Conservation (phyloP, 2,329 filamentous ascomycete species). For the Escovopsis sp. region DNA sequence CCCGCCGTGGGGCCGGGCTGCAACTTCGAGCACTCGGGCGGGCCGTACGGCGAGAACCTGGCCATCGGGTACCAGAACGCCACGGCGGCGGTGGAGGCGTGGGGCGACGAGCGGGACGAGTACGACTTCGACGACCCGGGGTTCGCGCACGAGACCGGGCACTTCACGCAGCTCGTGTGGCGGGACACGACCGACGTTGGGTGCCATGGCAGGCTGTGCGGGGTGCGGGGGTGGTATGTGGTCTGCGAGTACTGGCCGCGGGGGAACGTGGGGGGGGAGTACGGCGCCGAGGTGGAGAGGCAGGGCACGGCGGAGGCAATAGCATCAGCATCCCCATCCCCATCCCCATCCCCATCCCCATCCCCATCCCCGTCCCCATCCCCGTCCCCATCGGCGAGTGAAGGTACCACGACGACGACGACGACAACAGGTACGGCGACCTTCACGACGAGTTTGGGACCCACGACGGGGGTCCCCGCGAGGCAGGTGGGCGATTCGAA, state of each 20-base stretch:
- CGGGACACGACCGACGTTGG: constrained; percentile 44
- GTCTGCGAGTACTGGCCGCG: constrained; percentile 57
- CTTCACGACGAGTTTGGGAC: no score
- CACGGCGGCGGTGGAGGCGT: constrained; percentile 44
- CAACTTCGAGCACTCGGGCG: constrained; percentile 40
- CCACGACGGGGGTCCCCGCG: no score
- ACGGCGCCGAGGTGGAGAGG: constrained; percentile 21
- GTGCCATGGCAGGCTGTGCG: constrained; percentile 32
- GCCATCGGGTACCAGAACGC: constrained; percentile 51
- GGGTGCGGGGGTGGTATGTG: constrained; percentile 44
- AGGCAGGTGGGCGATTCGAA: background rate
- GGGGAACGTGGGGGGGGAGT: constrained; percentile 46
- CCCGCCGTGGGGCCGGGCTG: constrained; percentile 19
- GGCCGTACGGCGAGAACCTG: constrained; percentile 61
- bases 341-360: no score
- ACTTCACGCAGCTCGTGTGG: constrained; percentile 65
- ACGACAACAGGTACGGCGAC: no score
- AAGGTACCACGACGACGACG: no score
- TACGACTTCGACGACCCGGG: constrained; percentile 45
- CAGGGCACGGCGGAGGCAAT: background rate
- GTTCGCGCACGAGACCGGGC: constrained; percentile 47
- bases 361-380: no score
- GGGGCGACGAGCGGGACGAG: constrained; percentile 38
- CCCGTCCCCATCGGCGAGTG: no score
- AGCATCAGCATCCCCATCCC: background rate